These are phyloP conservation scores for Lactarius quietus DNA, from an alignment of 768 basidiomycete genomes.

Conservation along the genomic window DNA sequence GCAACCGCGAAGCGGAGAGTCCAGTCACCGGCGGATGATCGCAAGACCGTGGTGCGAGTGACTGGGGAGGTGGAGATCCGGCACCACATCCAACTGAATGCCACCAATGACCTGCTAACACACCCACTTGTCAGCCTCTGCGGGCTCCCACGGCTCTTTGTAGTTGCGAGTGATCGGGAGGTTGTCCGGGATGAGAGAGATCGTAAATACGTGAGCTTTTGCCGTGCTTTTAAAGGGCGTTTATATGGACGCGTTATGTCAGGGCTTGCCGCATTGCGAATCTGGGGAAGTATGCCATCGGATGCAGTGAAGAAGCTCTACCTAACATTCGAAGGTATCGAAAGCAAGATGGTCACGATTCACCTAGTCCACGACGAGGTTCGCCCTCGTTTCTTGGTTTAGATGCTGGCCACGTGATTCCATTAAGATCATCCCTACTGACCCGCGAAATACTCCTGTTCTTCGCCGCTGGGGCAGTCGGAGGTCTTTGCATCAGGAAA, in stretches of 20 bases:
- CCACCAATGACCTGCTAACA: constrained; percentile 67
- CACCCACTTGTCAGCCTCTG: constrained; percentile 92
- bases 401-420: no score
- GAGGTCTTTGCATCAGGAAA: no score
- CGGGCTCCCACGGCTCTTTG: constrained; percentile 82
- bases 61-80: constrained; percentile 46
- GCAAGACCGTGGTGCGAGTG: constrained; percentile 49
- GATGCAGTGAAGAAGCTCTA: constrained; percentile 50
- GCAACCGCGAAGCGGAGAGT: not conserved
- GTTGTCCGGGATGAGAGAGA: constrained; percentile 90
- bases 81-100: constrained; percentile 85
- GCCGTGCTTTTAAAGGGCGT: not conserved
- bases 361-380: no score
- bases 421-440: no score
- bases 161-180: constrained; percentile 87
- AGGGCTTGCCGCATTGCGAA: constrained; percentile 90
- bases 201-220: constrained; percentile 65
- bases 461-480: no score
- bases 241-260: not conserved
- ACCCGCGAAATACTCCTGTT: no score
- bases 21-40: not conserved
- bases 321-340: constrained; percentile 52
- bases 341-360: constrained; percentile 44
- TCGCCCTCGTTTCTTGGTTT: no score
- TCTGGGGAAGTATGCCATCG: constrained; percentile 63